Conservation (phyloP, 2,329 filamentous ascomycete species). For the Xylariaceae sp. region DNA sequence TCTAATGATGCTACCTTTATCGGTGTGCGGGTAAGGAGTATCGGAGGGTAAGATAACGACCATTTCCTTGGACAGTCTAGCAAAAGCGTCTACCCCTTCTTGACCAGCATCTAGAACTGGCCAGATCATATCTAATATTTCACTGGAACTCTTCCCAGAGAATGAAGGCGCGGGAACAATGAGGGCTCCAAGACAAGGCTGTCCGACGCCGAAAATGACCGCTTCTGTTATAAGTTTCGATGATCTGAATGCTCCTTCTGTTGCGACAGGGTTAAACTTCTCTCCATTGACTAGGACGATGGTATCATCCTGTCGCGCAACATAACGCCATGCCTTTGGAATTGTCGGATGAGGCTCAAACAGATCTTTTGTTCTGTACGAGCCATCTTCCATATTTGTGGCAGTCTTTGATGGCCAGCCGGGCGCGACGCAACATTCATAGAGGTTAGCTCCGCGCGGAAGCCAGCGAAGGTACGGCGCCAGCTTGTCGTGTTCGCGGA, state of each 20-base stretch:
- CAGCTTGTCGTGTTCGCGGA: constrained; percentile 44
- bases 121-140: constrained; percentile 32
- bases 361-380: constrained; percentile 35
- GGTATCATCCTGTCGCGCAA: constrained; percentile 34
- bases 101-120: constrained; percentile 33
- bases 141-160: constrained; percentile 17
- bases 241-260: constrained; percentile 45
- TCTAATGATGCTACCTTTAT: constrained; percentile 52
- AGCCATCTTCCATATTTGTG: constrained; percentile 32
- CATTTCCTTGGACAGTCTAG: constrained; percentile 44
- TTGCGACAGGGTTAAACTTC: constrained; percentile 31
- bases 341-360: constrained; percentile 34
- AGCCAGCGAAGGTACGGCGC: constrained; percentile 33
- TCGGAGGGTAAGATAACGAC: constrained; percentile 44
- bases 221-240: constrained; percentile 46
- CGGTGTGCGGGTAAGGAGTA: constrained; percentile 43
- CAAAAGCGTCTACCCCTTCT: constrained; percentile 28
- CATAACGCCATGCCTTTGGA: constrained; percentile 34
- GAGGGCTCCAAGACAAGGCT: constrained; percentile 43
- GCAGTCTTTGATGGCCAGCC: constrained; percentile 36
- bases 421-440: constrained; percentile 36
- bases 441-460: constrained; percentile 33
- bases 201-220: constrained; percentile 49
- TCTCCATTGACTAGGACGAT: constrained; percentile 35
- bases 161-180: constrained; percentile 25